Evolutionary conservation across 345 rosid genomes (phyloP), one percentile per base, ranked within the genome.

Genomic region (Aquilaria sinensis): DNA sequence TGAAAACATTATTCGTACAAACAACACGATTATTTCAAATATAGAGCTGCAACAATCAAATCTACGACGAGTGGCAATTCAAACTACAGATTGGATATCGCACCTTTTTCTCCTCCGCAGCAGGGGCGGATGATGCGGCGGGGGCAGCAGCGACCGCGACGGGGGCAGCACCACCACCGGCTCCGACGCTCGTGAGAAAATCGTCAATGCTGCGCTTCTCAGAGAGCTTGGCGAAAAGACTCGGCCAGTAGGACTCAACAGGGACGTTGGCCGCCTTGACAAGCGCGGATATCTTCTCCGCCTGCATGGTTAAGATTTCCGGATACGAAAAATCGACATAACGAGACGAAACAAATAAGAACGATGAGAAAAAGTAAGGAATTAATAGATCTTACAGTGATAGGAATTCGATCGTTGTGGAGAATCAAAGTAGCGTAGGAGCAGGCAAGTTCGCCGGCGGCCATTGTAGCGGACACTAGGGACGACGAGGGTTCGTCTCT

Each of bases 211-310:
- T 70, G 49, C 68, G 75, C 77, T 81, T 83, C 70, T 80, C 84
- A 2, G 80, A 74, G 30, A 86, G 66, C 82, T 83, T 86, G 12
- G 82, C 83, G 41, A 86, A 79, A 12, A 86, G 70, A 62, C 82
- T 71, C 3, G 85, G 85, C 89, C 89, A 83, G 83, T 78, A 83
- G 1, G 89, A 73, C 57, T 83, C 89, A n/a, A 83, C 77, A 1
- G 63, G 0, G 52, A 83, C 46, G 23, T 77, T 77, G 14, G 89
- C 86, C 5, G 86, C 69, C 55, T 81, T 83, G 55, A 81, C 73
- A 63, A 86, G 30, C 1, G 76, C 9, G n/a, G 80, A 65, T 16
- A 86, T 83, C 74, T 85, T 85, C 67, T 85, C 90, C 12, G 85
- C 78, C 87, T 85, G 60, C 13, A 34, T 4, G 14, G 5, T 16